Base-by-base conservation (phyloP, 2,329 filamentous ascomycete species). In the Kalaharituber pfeilii region DNA sequence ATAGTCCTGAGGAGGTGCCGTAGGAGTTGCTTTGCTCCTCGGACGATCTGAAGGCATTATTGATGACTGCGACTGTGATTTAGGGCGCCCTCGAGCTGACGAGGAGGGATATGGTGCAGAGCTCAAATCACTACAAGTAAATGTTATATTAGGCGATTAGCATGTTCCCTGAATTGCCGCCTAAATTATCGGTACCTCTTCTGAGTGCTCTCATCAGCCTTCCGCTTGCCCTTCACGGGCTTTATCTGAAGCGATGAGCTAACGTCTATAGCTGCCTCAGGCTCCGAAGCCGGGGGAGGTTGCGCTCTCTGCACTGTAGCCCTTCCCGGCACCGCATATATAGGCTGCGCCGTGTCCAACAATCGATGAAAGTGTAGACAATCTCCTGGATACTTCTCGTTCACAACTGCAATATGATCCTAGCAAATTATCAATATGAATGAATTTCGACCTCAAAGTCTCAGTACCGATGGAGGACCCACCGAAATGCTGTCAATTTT, bases 331-430 rank as follows among this genome's bases (percentile, higher is more conserved):
- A 84, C 72, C 56, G 65, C 68, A 63, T 86, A 91, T 49, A 76
- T 75, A 25, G 67, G 66, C 60, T 80, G 77, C 2, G 68, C 68
- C 4, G 75, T 72, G 58, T 84, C 78, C 15, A 85, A 67, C 0
- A 86, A 58, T 1, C 69, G 67, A 5, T 72, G 70, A 58, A 77
- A 79, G 30, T 70, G 68, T 33, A 85, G 74, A 59, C 82, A 87
- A 54, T 87, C 82, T 1, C 81, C 69, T 0, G 81, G 77, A 62
- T 82, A 89, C 0, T 72, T 69, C 50, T 84, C 80, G 55, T 80
- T 82, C 9, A 87, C 80, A 2, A 94, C 62, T 1, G 73, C 62
- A 11, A 77, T 65, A n/a, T 67, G 63, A 5, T 69, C 65, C 44
- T 70, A 62, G 15, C 27, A 56, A 18, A 13, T 26, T 7, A 5